These are phyloP conservation scores for Boletus hoseneyae DNA, from an alignment of 1,284 basidiomycete genomes.

Conservation along the genomic window DNA sequence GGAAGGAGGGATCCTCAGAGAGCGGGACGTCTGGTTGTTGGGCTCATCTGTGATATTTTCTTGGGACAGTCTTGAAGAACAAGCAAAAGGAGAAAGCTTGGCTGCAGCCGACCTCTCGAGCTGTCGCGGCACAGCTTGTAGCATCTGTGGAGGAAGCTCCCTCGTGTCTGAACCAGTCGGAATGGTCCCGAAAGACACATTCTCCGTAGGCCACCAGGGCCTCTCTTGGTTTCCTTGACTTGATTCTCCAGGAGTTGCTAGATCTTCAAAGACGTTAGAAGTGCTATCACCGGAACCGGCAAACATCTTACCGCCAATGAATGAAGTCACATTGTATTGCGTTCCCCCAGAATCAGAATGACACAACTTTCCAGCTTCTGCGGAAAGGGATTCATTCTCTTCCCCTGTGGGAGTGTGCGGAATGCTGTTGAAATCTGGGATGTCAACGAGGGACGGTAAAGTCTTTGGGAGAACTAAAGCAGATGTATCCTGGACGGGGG, in stretches of 20 bases:
- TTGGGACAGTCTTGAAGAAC: not conserved
- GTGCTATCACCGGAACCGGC: not conserved
- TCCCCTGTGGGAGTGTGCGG: slow-evolving; percentile 33
- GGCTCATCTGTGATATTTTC: slow-evolving; percentile 1
- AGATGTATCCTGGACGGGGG: slow-evolving; percentile 4
- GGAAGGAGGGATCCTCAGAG: slow-evolving; percentile 2
- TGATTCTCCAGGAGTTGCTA: slow-evolving; percentile 28
- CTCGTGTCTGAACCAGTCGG: not conserved
- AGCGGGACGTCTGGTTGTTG: slow-evolving; percentile 2
- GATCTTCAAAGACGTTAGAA: slow-evolving; percentile 25
- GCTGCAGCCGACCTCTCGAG: not conserved
- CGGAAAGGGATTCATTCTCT: slow-evolving; percentile 28
- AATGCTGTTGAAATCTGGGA: slow-evolving; percentile 15
- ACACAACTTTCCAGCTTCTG: slow-evolving; percentile 19
- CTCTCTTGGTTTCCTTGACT: slow-evolving; percentile 5
- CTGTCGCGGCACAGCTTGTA: not conserved
- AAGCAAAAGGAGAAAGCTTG: slow-evolving; percentile 2
- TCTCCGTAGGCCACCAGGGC: slow-evolving; percentile 5
- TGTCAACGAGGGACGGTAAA: slow-evolving; percentile 12
- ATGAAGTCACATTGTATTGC: slow-evolving; percentile 72
- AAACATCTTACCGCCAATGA: slow-evolving; percentile 57
- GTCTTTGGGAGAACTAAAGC: slow-evolving; percentile 4
- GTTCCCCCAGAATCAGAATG: slow-evolving; percentile 47
- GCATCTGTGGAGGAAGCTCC: slow-evolving; percentile 1
- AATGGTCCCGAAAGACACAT: not conserved